Evolutionary conservation across 176 grass and related monocot species (phyloP).

Genomic region (Eleusine indica): DNA sequence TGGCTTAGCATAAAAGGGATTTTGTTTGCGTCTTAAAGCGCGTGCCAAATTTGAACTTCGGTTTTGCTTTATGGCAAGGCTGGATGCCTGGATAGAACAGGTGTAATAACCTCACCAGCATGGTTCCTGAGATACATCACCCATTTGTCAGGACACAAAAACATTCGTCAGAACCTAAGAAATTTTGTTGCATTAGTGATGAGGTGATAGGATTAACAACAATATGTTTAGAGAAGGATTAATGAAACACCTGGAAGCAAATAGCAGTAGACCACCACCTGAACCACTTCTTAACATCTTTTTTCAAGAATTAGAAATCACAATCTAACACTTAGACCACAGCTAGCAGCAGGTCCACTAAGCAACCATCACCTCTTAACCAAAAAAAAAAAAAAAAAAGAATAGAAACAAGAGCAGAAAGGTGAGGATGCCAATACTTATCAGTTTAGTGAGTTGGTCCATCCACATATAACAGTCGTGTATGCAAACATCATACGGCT

Average conservation of each 20-base stretch:
- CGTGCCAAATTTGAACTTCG: neutral
- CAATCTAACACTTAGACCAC: conserved; percentile 28
- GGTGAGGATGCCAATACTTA: conserved; percentile 12
- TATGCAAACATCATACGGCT: conserved; percentile 36
- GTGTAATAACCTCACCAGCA: neutral
- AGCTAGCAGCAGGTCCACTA: conserved; percentile 20
- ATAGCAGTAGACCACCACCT: conserved; percentile 13
- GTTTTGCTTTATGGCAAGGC: neutral
- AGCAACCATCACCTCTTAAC: conserved; percentile 31
- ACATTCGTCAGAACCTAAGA: neutral
- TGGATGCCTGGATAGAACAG: neutral
- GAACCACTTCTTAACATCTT: conserved; percentile 14
- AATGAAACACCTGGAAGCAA: conserved; percentile 9
- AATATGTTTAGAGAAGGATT: neutral
- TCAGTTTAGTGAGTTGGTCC: conserved; percentile 32
- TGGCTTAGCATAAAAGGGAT: conserved; percentile 10
- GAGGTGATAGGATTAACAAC: neutral
- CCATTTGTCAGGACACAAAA: no score
- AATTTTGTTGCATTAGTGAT: neutral
- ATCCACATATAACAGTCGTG: conserved; percentile 29
- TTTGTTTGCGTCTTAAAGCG: conserved; percentile 13
- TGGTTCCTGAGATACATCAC: neutral
- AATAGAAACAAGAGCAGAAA: conserved; percentile 35
- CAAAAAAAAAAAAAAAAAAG: neutral
- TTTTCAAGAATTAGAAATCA: neutral